Evolutionary conservation across 2,329 filamentous ascomycete genomes (phyloP), one percentile per base, ranked within the genome.

Genomic region (Nothophaeocryptopus gaeumannii): DNA sequence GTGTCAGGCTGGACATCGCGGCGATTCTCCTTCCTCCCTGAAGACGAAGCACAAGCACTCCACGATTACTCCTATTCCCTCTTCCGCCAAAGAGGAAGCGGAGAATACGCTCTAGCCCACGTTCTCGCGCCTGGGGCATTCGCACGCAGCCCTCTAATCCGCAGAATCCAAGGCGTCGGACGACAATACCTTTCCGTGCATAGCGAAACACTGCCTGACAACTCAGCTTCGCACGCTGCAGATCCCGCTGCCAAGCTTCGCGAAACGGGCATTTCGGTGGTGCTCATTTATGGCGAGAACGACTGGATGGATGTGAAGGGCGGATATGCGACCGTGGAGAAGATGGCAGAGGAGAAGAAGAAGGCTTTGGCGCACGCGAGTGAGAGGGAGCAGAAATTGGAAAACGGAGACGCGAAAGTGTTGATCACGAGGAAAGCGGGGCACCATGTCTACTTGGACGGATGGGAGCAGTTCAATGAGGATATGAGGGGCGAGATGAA

Each of bases 291-390:
- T 66, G 93, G 93, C 56, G 91, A 97, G 63, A 85, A 93, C 64
- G 93, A 99, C 74, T 99, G 93, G 93, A 99, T 99, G 93, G 93
- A 99, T 59, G 84, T 93, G 8, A 83, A 83, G 0, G 93, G 91
- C 26, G 93, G 93, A 0, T 82, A 84, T 39, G 89, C 87, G 0
- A 84, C 91, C 0, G 82, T 87, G 64, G 82, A 91, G 70, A 90
- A 86, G 68, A 79, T 97, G 10, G 84, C 88, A 53, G 77, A 84
- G 50, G 83, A 85, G 55, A 81, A 80, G 56, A 71, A 72, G 20
- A 79, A 80, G 42, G 75, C 79, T 0, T 72, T 96, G 3, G 70
- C 77, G 10, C 70, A 78, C 15, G 86, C 80, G 15, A 85, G 79
- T 0, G 85, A 89, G 50, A 33, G 38, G 14, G 87, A 95, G 69